These are phyloP conservation scores for Penicillium coffeae DNA, from an alignment of 495 filamentous ascomycete species.

Conservation along the genomic window DNA sequence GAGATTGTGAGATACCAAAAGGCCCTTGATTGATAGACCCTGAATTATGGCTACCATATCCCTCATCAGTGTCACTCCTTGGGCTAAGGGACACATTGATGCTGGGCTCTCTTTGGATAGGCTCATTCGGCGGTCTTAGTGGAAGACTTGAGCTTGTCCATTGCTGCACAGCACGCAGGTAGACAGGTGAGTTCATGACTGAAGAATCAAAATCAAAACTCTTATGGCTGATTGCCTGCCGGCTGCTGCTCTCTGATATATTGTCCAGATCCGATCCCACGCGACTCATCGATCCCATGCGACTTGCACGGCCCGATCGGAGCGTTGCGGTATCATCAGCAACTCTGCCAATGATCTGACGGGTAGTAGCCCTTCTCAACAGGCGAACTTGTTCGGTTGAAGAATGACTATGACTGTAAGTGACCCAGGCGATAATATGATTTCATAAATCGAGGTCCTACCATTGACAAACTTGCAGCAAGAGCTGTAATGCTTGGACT, in stretches of 20 bases:
- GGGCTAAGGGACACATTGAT: neutral
- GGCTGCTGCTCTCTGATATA: constrained; percentile 27
- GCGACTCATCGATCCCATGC: constrained; percentile 23
- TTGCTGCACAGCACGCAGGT: constrained; percentile 23
- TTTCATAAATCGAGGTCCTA: constrained; percentile 18
- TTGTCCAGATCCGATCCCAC: constrained; percentile 22
- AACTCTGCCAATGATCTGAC: constrained; percentile 37
- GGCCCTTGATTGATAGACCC: neutral
- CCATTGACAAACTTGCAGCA: constrained; percentile 45
- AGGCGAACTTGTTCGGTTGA: constrained; percentile 33
- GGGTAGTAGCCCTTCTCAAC: constrained; percentile 31
- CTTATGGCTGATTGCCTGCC: constrained; percentile 25
- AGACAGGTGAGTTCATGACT: constrained; percentile 25
- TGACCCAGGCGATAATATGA: neutral
- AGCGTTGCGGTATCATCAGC: constrained; percentile 40
- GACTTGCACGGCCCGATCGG: constrained; percentile 19
- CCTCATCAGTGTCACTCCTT: constrained; percentile 22
- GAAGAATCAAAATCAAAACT: constrained; percentile 34
- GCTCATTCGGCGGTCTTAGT: constrained; percentile 2
- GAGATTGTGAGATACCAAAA: constrained; percentile 1
- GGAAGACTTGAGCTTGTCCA: constrained; percentile 5
- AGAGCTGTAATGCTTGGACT: constrained; percentile 38
- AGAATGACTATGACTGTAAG: constrained; percentile 21
- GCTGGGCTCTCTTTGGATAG: neutral
- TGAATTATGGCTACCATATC: constrained; percentile 17